These are phyloP conservation scores for Leccinum variabile DNA, from an alignment of 1,284 basidiomycete species.

Conservation along the genomic window DNA sequence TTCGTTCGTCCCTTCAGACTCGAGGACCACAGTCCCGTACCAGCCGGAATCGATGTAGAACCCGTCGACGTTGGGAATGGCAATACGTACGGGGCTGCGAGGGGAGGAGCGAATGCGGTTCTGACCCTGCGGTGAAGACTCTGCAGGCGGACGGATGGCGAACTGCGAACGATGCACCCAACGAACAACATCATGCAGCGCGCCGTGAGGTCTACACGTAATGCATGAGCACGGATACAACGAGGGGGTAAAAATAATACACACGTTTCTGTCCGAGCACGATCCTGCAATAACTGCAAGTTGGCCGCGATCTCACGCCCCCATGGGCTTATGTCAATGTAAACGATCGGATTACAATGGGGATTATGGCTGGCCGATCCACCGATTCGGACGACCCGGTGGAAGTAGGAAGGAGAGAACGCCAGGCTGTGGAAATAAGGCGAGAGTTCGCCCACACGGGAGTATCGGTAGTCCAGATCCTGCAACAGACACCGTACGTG, in stretches of 20 bases:
- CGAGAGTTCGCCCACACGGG: constrained; percentile 70
- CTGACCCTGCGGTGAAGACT: constrained; percentile 16
- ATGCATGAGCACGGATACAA: constrained; percentile 6
- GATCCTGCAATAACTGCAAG: constrained; percentile 73
- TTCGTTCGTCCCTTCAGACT: constrained; percentile 82
- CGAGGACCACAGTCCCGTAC: constrained; percentile 77
- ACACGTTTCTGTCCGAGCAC: constrained; percentile 76
- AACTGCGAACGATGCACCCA: constrained; percentile 81
- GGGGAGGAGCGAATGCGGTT: constrained; percentile 18
- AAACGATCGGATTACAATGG: constrained; percentile 65
- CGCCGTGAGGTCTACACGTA: constrained; percentile 63
- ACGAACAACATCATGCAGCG: constrained; percentile 73
- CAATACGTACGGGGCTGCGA: constrained; percentile 33
- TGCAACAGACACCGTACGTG: constrained; percentile 31
- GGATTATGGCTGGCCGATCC: constrained; percentile 41
- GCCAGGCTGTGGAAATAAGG: constrained; percentile 72
- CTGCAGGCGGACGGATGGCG: constrained; percentile 48
- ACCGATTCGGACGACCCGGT: constrained; percentile 70
- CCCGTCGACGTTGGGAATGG: constrained; percentile 49
- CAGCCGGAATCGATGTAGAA: constrained; percentile 72
- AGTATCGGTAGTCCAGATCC: constrained; percentile 82
- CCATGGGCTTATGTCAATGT: constrained; percentile 74
- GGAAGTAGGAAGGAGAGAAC: constrained; percentile 82
- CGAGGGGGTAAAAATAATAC: constrained; percentile 29
- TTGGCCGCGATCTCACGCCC: constrained; percentile 70